phyloP scores from a whole-genome alignment of 306 rosid species.

The Pachyrhizus erosus region DNA sequence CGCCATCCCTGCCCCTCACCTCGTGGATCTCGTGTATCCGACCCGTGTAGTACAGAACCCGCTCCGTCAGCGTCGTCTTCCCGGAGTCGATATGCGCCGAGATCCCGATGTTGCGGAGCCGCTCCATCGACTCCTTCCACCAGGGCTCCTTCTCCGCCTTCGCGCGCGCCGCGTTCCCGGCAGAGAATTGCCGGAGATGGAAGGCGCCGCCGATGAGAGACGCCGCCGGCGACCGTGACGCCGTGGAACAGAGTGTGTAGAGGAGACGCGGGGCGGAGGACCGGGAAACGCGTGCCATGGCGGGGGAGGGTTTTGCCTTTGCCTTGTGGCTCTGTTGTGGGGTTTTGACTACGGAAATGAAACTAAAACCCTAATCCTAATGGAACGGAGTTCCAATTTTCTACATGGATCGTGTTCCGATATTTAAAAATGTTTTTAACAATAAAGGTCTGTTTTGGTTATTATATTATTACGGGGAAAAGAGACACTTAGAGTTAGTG shows the following conservation, averaged over 20 bases:
- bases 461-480: no score
- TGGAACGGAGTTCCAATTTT: not conserved
- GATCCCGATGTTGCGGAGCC: conserved; percentile 91
- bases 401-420: not conserved
- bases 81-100: conserved; percentile 99
- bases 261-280: conserved; percentile 51
- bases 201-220: conserved; percentile 52
- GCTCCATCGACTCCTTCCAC: conserved; percentile 91
- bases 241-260: conserved; percentile 53
- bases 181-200: conserved; percentile 67
- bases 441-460: no score
- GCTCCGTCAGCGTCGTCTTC: conserved; percentile 95
- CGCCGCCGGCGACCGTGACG: conserved; percentile 27
- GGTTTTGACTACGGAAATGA: not conserved
- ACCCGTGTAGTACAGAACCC: conserved; percentile 84
- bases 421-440: not conserved
- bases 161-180: conserved; percentile 69
- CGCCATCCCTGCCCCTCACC: conserved; percentile 94
- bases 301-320: conserved; percentile 14
- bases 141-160: conserved; percentile 80
- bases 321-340: not conserved
- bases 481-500: no score
- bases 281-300: conserved; percentile 47
- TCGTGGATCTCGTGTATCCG: conserved; percentile 96
- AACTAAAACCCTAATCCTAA: conserved; percentile 35